Conservation (phyloP, 257 asterid genomes). For the Nicotiana undulata region DNA sequence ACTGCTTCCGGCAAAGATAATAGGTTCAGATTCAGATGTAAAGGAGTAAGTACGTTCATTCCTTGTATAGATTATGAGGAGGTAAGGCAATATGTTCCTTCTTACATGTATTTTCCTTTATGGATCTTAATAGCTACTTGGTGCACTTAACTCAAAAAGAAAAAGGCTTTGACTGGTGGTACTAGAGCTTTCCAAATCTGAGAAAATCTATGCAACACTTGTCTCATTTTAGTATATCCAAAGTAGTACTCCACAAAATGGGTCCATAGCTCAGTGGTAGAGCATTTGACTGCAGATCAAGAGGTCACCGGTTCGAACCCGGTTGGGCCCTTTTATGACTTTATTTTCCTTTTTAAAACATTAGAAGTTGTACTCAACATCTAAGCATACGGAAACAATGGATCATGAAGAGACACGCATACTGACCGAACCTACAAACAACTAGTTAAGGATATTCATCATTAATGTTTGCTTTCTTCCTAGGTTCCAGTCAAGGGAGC, state of each 20-base stretch:
- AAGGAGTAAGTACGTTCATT: no score
- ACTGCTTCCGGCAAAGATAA: no score
- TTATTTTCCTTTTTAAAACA: neutral
- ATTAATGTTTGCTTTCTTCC: neutral
- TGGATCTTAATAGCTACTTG: neutral
- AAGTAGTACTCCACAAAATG: neutral
- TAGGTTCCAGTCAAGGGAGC: neutral
- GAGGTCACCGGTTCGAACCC: constrained; percentile 42
- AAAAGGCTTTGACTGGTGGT: neutral
- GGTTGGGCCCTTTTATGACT: constrained; percentile 27
- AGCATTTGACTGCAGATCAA: constrained; percentile 63
- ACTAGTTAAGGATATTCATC: neutral
- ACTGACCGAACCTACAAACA: neutral
- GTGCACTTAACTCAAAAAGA: neutral
- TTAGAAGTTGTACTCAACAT: neutral
- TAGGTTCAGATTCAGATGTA: no score
- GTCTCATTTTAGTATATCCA: neutral
- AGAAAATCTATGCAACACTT: neutral
- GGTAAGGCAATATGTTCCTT: no score
- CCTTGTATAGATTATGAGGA: no score
- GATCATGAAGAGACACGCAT: neutral
- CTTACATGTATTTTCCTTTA: neutral
- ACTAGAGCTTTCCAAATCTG: neutral
- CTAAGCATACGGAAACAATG: neutral
- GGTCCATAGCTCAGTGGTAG: constrained; percentile 90